Evolutionary conservation across 2,329 filamentous ascomycete species (phyloP).

Genomic region (Xylariaceae sp.): DNA sequence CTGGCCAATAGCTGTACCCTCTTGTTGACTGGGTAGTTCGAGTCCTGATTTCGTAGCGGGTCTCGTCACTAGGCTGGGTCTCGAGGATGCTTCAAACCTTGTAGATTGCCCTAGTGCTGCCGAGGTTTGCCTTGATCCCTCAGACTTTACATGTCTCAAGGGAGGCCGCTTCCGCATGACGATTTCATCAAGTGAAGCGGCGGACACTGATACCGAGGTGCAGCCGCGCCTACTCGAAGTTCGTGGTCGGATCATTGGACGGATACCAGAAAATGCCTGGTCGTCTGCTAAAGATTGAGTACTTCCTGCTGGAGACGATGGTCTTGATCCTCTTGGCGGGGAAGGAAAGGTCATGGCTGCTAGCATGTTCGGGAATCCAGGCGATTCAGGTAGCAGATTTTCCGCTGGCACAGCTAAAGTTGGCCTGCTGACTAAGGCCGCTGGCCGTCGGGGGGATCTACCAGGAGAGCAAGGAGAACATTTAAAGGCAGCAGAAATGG

Average conservation of each 20-base stretch:
- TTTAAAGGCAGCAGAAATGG: neutral
- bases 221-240: constrained; percentile 33
- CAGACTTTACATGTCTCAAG: neutral
- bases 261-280: constrained; percentile 4
- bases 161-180: constrained; percentile 28
- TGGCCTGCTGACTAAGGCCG: constrained; percentile 20
- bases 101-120: neutral
- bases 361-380: constrained; percentile 41
- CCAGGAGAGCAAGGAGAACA: constrained; percentile 1
- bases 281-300: constrained; percentile 11
- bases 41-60: neutral
- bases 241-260: constrained; percentile 26
- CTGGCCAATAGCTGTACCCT: neutral
- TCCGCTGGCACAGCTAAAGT: constrained; percentile 30
- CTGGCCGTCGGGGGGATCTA: constrained; percentile 3
- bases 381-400: constrained; percentile 35
- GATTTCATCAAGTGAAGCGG: constrained; percentile 34
- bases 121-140: neutral
- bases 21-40: neutral
- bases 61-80: neutral
- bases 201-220: constrained; percentile 20
- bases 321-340: constrained; percentile 33
- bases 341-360: constrained; percentile 37
- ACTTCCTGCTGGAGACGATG: constrained; percentile 31
- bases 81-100: neutral